Evolutionary conservation across 805 yeast genomes (phyloP).

Genomic region (Ogataea paraovalis): DNA sequence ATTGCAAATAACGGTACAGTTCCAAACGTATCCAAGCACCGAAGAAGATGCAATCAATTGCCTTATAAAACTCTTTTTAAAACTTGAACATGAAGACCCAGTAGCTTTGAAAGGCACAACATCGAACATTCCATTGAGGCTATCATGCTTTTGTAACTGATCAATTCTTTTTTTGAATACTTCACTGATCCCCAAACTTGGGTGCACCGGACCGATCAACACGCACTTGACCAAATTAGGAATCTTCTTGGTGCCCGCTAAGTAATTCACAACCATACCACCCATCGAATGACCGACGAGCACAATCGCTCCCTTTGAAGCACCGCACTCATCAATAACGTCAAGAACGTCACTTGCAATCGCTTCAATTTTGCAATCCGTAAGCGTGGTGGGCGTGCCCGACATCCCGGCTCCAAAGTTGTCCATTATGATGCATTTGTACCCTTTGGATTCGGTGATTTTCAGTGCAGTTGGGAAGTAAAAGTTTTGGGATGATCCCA

Average conservation of each 20-base stretch:
- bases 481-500: conserved; percentile 17
- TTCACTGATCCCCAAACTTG: conserved; percentile 6
- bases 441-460: conserved; percentile 2
- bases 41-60: conserved; percentile 6
- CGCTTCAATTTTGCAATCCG: conserved; percentile 1
- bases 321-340: conserved; percentile 9
- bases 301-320: conserved; percentile 6
- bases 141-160: not conserved
- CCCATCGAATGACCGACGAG: conserved; percentile 18
- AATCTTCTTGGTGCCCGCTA: conserved; percentile 2
- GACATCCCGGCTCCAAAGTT: conserved; percentile 13
- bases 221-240: conserved; percentile 7
- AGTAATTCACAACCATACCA: conserved; percentile 14
- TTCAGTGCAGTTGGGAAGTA: conserved; percentile 8
- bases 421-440: conserved; percentile 12
- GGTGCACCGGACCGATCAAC: conserved; percentile 14
- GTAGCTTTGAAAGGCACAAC: conserved; percentile 13
- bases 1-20: conserved; percentile 11
- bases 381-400: not conserved
- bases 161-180: conserved; percentile 6
- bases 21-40: conserved; percentile 9
- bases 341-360: conserved; percentile 14
- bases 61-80: conserved; percentile 10
- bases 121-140: conserved; percentile 6
- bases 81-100: conserved; percentile 6